Base-by-base conservation (phyloP, 495 filamentous ascomycete genomes). In the Podospora appendiculata region DNA sequence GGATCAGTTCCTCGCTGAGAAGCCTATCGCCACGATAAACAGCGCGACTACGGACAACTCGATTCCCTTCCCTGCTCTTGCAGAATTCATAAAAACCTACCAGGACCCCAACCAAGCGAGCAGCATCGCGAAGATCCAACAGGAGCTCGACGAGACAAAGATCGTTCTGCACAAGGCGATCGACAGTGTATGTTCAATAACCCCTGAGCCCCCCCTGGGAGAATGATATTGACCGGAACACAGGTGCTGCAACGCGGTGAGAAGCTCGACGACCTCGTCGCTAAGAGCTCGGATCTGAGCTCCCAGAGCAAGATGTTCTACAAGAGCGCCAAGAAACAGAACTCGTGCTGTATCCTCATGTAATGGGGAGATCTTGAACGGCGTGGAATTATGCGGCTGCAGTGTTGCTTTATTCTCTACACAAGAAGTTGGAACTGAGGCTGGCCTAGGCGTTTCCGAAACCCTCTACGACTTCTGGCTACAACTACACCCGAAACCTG, bases 111-210 rank as follows among this genome's bases (percentile, higher is more conserved):
- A 80, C 66, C 80, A 94, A 69, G 91, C 90, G 48, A 90, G 90
- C 70, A 89, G 81, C 70, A 93, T 95, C 61, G 81, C 89, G 78
- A 92, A 87, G 78, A 96, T 97, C 59, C 94, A 97, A 73, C 86
- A 88, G 72, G 91, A 98, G 72, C 77, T 98, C 55, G 90, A 96
- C 58, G 90, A 96, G 79, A 98, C 94, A 51, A 98, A 96, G 82
- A 93, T 96, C 64, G 84, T 95, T 42, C 79, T 98, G 52, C 90
- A 96, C 71, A 94, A 96, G 81, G 93, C 89, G n/a, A 92, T 95
- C 59, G 87, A 93, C 71, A 84, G 80, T 62, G 88, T 67, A 53
- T 38, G 62, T 57, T 41, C 8, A 8, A 35, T 32, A 33, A 25
- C 4, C 33, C 34, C 25, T 32, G 25, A 25, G 25, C 2, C 25